Base-by-base conservation (phyloP, 805 yeast genomes). In the Priceomyces melissophilus region DNA sequence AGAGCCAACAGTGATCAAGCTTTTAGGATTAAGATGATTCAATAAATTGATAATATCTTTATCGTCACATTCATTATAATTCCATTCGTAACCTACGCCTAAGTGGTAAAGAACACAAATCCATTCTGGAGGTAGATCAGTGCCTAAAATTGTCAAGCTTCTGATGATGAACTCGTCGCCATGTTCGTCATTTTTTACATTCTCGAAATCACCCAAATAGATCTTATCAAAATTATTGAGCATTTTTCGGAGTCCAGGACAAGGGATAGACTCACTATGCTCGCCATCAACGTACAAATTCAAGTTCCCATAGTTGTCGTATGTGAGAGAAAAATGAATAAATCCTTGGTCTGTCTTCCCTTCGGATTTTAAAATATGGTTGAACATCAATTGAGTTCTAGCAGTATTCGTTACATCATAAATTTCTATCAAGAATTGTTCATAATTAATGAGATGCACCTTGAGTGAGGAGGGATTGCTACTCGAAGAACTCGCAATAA, bases 231-330 rank as follows among this genome's bases (percentile, higher is more conserved):
- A 70, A 4, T 48, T 40, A 10, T 52, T 47, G 4, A 61, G 41
- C 16, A 52, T 48, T 33, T 62, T 63, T 30, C 54, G 48, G 3
- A 61, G 42, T 4, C 60, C 57, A 1, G 71, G 63, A 38, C 69
- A 61, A 2, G 73, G 73, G 12, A 67, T 65, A 11, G 67, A 63
- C 42, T 71, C 73, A 29, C 67, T 60, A 40, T 70, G 71, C 30
- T 75, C 75, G 0, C 82, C 81, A 47, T 79, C 71, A 10, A 79
- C 55, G 49, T 54, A 76, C 5, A 78, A 53, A 44, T 69, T 75
- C 23, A 76, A 57, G 43, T 67, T 68, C 20, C 57, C 51, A 45
- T 55, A 59, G 10, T 44, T 46, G 43, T 70, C 74, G 45, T 60
- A 69, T 1, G 72, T 68, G 28, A 69, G 51, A 7, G 55, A 63